Conservation (phyloP, 2,329 filamentous ascomycete species). For the Penicillium hordei region DNA sequence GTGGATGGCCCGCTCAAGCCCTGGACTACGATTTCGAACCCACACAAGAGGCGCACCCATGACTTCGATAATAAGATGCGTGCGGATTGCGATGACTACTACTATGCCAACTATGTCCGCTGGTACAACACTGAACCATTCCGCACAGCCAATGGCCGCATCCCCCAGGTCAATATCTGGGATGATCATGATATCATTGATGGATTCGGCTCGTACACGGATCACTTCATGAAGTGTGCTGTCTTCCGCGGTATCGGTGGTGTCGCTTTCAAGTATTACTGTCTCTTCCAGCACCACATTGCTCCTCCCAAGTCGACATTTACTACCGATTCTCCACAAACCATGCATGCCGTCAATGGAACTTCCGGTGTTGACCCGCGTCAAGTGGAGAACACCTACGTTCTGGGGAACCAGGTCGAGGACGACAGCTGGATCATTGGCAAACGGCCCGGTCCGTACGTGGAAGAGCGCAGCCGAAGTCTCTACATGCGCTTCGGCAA, state of each 20-base stretch:
- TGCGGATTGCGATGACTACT: conserved; percentile 60
- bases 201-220: conserved; percentile 65
- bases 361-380: conserved; percentile 61
- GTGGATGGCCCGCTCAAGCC: conserved; percentile 74
- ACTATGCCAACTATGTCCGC: conserved; percentile 60
- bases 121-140: conserved; percentile 71
- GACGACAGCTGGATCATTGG: conserved; percentile 79
- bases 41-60: conserved; percentile 59
- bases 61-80: conserved; percentile 66
- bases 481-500: conserved; percentile 65
- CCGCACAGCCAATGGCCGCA: conserved; percentile 60
- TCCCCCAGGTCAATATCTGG: conserved; percentile 66
- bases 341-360: conserved; percentile 52
- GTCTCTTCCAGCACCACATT: conserved; percentile 72
- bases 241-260: conserved; percentile 67
- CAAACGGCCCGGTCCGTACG: conserved; percentile 66
- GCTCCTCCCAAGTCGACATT: conserved; percentile 82
- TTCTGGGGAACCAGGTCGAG: conserved; percentile 57
- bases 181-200: conserved; percentile 68
- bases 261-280: conserved; percentile 60
- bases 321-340: conserved; percentile 68
- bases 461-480: conserved; percentile 61
- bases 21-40: conserved; percentile 63
- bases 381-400: conserved; percentile 73
- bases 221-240: conserved; percentile 65